Conservation (phyloP, 2,329 filamentous ascomycete genomes). For the Aspergillus sp. region DNA sequence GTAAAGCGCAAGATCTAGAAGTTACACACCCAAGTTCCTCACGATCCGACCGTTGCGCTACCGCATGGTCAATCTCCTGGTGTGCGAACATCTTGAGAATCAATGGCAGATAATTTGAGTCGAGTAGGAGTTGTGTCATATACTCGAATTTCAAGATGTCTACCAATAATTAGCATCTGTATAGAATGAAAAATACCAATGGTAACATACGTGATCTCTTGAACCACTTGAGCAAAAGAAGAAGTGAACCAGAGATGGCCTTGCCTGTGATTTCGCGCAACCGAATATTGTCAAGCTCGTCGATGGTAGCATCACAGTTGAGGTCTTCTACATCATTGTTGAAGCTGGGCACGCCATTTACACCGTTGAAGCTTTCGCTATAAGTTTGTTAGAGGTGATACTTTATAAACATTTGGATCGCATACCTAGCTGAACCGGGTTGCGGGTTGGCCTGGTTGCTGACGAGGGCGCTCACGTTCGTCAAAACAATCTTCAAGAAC, state of each 20-base stretch:
- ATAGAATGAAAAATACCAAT: background rate
- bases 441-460: constrained; percentile 57
- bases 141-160: constrained; percentile 96
- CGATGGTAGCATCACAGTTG: constrained; percentile 48
- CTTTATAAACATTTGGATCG: constrained; percentile 20
- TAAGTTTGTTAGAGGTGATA: background rate
- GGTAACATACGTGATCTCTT: constrained; percentile 78
- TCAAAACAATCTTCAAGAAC: constrained; percentile 80
- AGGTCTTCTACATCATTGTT: constrained; percentile 23
- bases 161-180: constrained; percentile 36
- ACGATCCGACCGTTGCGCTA: constrained; percentile 81
- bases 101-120: constrained; percentile 91
- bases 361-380: constrained; percentile 27
- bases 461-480: constrained; percentile 83
- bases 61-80: constrained; percentile 87
- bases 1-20: too few species aligned
- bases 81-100: constrained; percentile 91
- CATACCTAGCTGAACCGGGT: constrained; percentile 47
- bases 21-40: constrained; percentile 70
- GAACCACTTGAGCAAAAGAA: constrained; percentile 94
- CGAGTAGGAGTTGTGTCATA: constrained; percentile 84
- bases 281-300: constrained; percentile 79
- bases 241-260: constrained; percentile 82
- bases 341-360: constrained; percentile 25
- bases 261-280: constrained; percentile 86